Evolutionary conservation across 495 filamentous ascomycete genomes (phyloP), one percentile per base, ranked within the genome.

Genomic region (Lasiosphaeria ovina): DNA sequence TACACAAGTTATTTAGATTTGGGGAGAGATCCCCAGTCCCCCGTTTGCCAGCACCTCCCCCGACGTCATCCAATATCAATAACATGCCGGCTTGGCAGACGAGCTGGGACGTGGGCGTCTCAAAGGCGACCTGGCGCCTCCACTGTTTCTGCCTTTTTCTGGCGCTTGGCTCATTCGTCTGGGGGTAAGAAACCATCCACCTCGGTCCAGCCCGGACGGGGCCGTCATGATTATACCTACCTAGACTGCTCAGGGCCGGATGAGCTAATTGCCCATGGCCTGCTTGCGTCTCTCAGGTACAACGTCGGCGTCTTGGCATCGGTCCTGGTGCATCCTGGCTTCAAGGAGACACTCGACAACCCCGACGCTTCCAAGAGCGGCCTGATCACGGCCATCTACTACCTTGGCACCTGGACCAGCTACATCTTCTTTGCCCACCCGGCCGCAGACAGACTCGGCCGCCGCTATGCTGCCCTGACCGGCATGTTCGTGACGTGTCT

Each of bases 271-370:
- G 16, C 24, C 24, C 24, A 24, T 24, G 24, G 24, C 24, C 24
- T 24, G 24, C 24, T 24, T 35, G 53, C 53, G 5, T 38, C 33
- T n/a, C 49, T 34, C 36, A 83, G 81, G 2, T 85, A 84, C 65
- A 83, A 83, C 66, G 75, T 85, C 58, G 83, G 83, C 44, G 76
- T 85, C 51, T 73, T 85, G 33, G 81, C 81, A 0, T 81, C 81
- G 0, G 75, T 85, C 3, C 79, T 82, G 44, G 81, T 83, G 0
- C 75, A 83, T 59, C 78, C 78, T 0, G 82, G 81, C 16, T 85
- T 82, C 62, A 67, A 72, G 31, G 69, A 73, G 33, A 64, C 76
- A 0, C 72, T 84, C 16, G 68, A 76, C 40, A 61, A 74, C 34
- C 81, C 75, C 3, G 72, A 71, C 12, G 73, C 80, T 6, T 68